Evolutionary conservation across 768 basidiomycete genomes (phyloP), one percentile per base, ranked within the genome.

Genomic region (Auricularia heimuer): DNA sequence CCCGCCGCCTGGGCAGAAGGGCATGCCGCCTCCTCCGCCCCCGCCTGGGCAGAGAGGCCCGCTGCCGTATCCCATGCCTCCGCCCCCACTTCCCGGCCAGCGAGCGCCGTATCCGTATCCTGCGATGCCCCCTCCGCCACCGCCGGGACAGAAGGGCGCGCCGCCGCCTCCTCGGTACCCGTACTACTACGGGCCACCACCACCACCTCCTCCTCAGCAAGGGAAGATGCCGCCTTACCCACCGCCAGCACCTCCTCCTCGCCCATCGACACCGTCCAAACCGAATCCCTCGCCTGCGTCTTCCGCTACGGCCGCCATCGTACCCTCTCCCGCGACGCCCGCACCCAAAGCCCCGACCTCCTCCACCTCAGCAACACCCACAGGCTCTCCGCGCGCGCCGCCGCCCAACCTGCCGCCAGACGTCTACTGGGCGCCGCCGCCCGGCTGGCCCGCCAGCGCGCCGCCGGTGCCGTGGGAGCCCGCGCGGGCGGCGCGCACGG

Each of bases 311-410:
- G 3, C 29, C 29, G 29, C 29, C 29, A 29, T 29, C 29, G 29
- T 29, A 29, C 29, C 29, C 29, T 29, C 29, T 29, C 29, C 29
- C 29, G 29, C 29, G 29, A 29, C 29, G 29, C 29, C 29, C 29
- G 29, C 29, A 68, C 65, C 54, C 71, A 71, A 51, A 21, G 37
- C 65, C 14, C 60, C 66, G 1, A 62, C 54, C 21, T 54, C 58
- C n/a, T 8, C 45, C 4, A 16, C 68, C 42, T 34, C 62, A 67
- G 56, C 61, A 64, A 54, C 64, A 62, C n/a, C 61, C 71, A n/a
- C 67, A 70, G 73, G 61, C 77, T 77, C 34, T n/a, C 58, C 42
- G 16, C 65, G 35, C 65, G 63, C 47, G 14, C 47, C 18, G 11
- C 47, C 47, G 47, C 8, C 47, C 18, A 18, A 51, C 47, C 47